Conservation (phyloP, 2,329 filamentous ascomycete species). For the Aspergillus puulaauensis region DNA sequence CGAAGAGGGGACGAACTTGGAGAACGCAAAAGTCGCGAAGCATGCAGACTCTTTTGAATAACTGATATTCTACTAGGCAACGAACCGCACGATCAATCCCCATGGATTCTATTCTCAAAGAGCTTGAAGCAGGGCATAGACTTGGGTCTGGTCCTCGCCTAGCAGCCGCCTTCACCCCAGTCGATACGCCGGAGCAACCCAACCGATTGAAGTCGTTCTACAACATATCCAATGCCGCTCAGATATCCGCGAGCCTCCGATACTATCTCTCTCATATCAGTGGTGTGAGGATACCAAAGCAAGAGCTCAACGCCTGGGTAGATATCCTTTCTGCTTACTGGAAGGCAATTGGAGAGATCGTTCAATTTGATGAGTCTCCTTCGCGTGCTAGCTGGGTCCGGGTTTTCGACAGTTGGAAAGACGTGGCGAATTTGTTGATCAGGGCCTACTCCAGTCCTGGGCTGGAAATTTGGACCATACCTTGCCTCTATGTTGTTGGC, state of each 20-base stretch:
- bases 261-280: conserved; percentile 66
- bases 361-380: conserved; percentile 60
- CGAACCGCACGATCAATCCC: conserved; percentile 14
- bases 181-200: conserved; percentile 61
- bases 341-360: conserved; percentile 74
- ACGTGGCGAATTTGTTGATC: conserved; percentile 72
- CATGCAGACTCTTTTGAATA: background rate
- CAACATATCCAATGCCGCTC: conserved; percentile 66
- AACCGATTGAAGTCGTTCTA: conserved; percentile 69
- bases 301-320: conserved; percentile 77
- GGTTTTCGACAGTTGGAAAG: conserved; percentile 87
- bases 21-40: background rate
- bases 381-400: conserved; percentile 68
- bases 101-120: conserved; percentile 73
- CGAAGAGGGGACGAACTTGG: background rate
- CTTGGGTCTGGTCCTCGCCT: conserved; percentile 69
- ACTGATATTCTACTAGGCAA: background rate
- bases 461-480: conserved; percentile 89
- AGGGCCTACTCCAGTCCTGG: conserved; percentile 74
- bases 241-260: conserved; percentile 68
- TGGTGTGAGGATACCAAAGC: conserved; percentile 56
- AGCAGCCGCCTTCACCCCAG: conserved; percentile 72
- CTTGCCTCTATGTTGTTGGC: conserved; percentile 81
- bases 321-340: conserved; percentile 83
- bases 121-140: conserved; percentile 69